Conservation (phyloP, 1,284 basidiomycete genomes). For the Cutaneotrichosporon mucoides region DNA sequence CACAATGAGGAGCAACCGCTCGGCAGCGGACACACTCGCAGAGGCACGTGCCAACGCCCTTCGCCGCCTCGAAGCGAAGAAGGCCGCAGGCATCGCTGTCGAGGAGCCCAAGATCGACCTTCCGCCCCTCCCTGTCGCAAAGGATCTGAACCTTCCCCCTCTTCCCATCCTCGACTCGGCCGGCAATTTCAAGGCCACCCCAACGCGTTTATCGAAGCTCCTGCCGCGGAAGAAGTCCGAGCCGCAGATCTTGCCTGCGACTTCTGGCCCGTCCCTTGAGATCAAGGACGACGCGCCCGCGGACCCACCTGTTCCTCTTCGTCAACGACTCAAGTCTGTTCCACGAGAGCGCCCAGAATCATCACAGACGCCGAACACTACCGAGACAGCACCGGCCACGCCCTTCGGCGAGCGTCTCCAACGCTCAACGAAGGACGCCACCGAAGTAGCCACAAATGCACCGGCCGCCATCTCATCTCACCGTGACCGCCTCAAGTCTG, state of each 20-base stretch:
- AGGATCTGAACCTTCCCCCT: conserved; percentile 1
- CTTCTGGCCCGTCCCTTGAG: neutral
- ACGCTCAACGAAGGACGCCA: neutral
- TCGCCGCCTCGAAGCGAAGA: conserved; percentile 36
- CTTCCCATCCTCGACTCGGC: conserved; percentile 1
- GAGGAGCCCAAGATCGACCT: conserved; percentile 15
- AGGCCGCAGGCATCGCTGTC: conserved; percentile 23
- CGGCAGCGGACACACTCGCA: conserved; percentile 32
- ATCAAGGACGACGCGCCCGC: neutral
- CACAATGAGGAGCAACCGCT: conserved; percentile 4
- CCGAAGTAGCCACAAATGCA: neutral
- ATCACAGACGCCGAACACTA: neutral
- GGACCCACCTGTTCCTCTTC: neutral
- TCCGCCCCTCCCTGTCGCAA: conserved; percentile 7
- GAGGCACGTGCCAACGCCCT: conserved; percentile 43
- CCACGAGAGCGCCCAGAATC: neutral
- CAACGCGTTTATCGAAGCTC: conserved; percentile 1
- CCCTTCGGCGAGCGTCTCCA: conserved; percentile 5
- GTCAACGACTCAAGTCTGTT: neutral
- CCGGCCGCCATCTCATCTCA: neutral
- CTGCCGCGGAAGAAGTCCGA: neutral
- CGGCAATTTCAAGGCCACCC: neutral
- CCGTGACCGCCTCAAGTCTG: conserved; percentile 1
- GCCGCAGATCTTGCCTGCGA: neutral
- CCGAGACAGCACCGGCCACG: neutral